A percentile compares a stretch with the other conserved stretches of the same genome.
Conservation (phyloP, 345 rosid species). For the Raphanus sativus region DNA sequence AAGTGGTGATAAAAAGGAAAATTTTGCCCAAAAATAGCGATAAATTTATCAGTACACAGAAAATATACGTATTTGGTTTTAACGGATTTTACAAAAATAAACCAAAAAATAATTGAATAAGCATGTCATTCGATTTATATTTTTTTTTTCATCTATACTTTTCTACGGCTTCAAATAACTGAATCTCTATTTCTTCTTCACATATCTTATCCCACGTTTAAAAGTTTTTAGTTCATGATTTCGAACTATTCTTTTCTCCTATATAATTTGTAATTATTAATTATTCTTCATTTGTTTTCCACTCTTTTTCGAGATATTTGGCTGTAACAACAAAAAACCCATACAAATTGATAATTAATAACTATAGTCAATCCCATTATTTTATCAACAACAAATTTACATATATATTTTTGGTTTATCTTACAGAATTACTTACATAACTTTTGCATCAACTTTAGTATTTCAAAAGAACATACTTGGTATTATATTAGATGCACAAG, state of each 20-base stretch:
- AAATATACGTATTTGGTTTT: neutral
- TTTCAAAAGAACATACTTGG: neutral
- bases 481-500: neutral
- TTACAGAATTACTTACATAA: neutral
- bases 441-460: neutral
- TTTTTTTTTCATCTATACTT: too few relatives aligned
- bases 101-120: too few relatives aligned
- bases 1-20: neutral
- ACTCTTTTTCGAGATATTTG: neutral
- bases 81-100: too few relatives aligned
- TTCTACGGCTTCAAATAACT: too few relatives aligned
- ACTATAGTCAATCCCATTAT: neutral
- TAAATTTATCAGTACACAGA: neutral
- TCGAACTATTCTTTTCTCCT: neutral
- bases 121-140: too few relatives aligned
- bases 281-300: neutral
- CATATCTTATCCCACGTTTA: neutral
- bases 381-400: neutral
- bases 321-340: neutral
- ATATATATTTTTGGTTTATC: neutral
- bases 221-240: neutral
- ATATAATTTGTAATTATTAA: neutral
- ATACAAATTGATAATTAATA: neutral
- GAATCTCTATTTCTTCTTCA: neutral
- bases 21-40: neutral